Evolutionary conservation across 805 yeast species (phyloP).

Genomic region (Spathaspora passalidarum): DNA sequence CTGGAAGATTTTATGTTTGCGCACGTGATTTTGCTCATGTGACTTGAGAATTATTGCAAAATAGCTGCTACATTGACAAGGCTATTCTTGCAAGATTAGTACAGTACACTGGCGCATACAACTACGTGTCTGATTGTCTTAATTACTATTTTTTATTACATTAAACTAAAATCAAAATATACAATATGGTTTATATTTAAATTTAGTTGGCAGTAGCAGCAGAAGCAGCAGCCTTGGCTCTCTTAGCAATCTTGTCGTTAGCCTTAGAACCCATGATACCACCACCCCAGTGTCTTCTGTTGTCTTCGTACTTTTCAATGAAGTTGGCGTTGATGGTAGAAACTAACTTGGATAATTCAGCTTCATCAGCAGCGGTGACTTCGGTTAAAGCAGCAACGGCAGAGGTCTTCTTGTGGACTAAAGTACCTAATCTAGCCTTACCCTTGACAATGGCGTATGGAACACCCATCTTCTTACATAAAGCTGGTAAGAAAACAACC

Average conservation of each 20-base stretch:
- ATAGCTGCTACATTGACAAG: too few relatives aligned
- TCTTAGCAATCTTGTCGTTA: constrained; percentile 78
- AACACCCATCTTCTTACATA: constrained; percentile 98
- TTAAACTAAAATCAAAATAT: constrained; percentile 4
- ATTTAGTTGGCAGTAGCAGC: constrained; percentile 13
- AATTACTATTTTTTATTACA: not conserved
- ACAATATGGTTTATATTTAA: not conserved
- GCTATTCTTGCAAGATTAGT: too few relatives aligned
- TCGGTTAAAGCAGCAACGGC: constrained; percentile 97
- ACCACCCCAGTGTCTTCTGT: constrained; percentile 99
- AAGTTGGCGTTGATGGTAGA: constrained; percentile 94
- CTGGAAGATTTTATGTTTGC: constrained; percentile 1
- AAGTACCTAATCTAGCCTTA: constrained; percentile 50
- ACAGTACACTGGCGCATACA: too few relatives aligned
- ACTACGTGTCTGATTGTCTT: too few relatives aligned
- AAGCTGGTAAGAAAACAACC: constrained; percentile 96
- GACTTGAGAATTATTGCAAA: too few relatives aligned
- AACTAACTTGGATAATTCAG: constrained; percentile 88
- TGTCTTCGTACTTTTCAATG: constrained; percentile 89
- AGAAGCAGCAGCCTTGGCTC: constrained; percentile 53
- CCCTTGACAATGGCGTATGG: constrained; percentile 57
- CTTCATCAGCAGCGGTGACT: constrained; percentile 90
- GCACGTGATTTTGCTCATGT: constrained; percentile 1
- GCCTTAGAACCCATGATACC: constrained; percentile 97
- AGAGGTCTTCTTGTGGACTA: constrained; percentile 96